phyloP scores from a whole-genome alignment of 1,139 yeast genomes.

The Meyerozyma elateridarum region DNA sequence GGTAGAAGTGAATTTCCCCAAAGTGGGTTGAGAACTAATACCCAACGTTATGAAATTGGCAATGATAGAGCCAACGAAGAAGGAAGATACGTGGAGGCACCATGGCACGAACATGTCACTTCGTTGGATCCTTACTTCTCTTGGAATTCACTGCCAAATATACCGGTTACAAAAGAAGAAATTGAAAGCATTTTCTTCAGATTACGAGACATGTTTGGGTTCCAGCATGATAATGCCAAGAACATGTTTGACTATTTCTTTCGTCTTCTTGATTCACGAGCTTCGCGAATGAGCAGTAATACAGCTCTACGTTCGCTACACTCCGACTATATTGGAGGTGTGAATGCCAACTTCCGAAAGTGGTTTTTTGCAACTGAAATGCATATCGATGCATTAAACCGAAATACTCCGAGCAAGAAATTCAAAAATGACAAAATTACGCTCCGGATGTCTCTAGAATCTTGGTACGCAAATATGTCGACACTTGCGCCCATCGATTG shows the following conservation, averaged over 20 bases:
- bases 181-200: conserved; percentile 19
- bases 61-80: too few species aligned
- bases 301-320: conserved; percentile 58
- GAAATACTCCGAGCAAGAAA: conserved; percentile 4
- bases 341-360: conserved; percentile 82
- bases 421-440: conserved; percentile 5
- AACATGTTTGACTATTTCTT: conserved; percentile 65
- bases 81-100: too few species aligned
- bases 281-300: conserved; percentile 55
- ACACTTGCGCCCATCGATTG: conserved; percentile 48
- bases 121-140: conserved; percentile 62
- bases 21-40: too few species aligned
- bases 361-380: conserved; percentile 96
- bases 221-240: conserved; percentile 56
- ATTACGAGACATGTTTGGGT: conserved; percentile 57
- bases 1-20: too few species aligned
- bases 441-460: conserved; percentile 6
- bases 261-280: conserved; percentile 61
- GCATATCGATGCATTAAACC: conserved; percentile 69
- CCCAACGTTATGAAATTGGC: too few species aligned
- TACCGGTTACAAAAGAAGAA: conserved; percentile 15
- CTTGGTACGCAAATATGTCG: conserved; percentile 61
- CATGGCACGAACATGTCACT: too few species aligned
- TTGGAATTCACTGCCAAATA: conserved; percentile 39
- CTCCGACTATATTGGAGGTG: conserved; percentile 84